Evolutionary conservation across 2,329 filamentous ascomycete genomes (phyloP).

Genomic region (Diaporthe destruens): DNA sequence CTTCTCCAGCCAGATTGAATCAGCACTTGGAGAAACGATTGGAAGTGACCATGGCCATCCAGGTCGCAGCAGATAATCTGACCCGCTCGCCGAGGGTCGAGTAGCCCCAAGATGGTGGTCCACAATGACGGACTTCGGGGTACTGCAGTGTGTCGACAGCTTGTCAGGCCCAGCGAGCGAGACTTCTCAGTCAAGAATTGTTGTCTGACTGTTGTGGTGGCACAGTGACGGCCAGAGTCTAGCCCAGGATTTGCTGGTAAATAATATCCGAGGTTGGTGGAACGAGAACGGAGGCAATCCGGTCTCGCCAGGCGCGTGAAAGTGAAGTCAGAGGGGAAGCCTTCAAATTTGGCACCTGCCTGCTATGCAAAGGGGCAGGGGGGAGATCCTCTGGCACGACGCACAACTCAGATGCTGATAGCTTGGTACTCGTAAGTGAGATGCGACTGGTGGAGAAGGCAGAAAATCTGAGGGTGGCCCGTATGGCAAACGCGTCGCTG

Average conservation of each 20-base stretch:
- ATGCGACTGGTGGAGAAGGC: conserved; percentile 1
- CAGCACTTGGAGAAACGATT: neutral
- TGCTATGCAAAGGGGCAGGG: neutral
- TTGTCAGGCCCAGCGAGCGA: neutral
- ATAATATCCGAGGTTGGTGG: conserved; percentile 4
- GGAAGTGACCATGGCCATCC: neutral
- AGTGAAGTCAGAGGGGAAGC: neutral
- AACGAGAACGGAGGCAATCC: neutral
- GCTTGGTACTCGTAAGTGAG: neutral
- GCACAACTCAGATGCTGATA: neutral
- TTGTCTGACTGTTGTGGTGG: no score
- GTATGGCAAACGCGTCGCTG: conserved; percentile 20
- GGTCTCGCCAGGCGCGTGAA: neutral
- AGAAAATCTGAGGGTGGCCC: conserved; percentile 11
- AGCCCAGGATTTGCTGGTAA: neutral
- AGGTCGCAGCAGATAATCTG: neutral
- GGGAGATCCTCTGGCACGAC: neutral
- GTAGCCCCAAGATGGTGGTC: neutral
- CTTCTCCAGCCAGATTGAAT: neutral
- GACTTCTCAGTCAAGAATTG: neutral
- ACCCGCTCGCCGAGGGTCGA: neutral
- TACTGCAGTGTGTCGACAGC: neutral
- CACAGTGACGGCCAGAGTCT: neutral
- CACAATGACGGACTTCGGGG: neutral
- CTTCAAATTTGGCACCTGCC: neutral